Conservation (phyloP, 805 yeast species). For the Saccharomycopsis sp. region DNA sequence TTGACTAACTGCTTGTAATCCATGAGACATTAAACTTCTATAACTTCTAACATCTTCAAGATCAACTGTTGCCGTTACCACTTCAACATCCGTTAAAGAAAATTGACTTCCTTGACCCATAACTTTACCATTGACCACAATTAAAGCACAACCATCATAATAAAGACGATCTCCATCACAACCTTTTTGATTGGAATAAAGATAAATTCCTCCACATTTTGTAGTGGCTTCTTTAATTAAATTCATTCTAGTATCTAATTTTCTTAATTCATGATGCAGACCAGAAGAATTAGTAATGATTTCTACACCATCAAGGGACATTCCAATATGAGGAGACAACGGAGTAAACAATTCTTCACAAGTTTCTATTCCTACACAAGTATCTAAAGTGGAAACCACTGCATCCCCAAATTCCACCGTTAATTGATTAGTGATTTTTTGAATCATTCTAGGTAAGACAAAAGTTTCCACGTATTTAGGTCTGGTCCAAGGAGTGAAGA, state of each 20-base stretch:
- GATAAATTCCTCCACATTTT: constrained; percentile 92
- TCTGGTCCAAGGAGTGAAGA: constrained; percentile 89
- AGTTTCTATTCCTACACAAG: constrained; percentile 93
- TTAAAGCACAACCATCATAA: constrained; percentile 95
- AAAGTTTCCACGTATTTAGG: constrained; percentile 66
- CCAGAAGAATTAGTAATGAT: constrained; percentile 94
- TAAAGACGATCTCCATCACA: constrained; percentile 97
- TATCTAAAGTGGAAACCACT: constrained; percentile 70
- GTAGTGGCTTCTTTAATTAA: constrained; percentile 87
- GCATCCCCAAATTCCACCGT: constrained; percentile 85
- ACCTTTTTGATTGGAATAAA: constrained; percentile 92
- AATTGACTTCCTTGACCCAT: constrained; percentile 93
- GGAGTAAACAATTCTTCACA: constrained; percentile 98
- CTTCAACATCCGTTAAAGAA: constrained; percentile 85
- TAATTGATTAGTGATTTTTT: constrained; percentile 53
- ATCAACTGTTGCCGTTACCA: constrained; percentile 89
- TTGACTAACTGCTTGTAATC: constrained; percentile 46
- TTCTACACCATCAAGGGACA: constrained; percentile 96
- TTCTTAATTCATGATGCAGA: constrained; percentile 93
- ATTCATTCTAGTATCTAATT: constrained; percentile 73
- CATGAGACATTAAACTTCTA: constrained; percentile 64
- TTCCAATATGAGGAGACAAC: constrained; percentile 82
- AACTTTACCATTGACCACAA: constrained; percentile 83
- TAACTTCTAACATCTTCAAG: constrained; percentile 83
- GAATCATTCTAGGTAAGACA: constrained; percentile 61